phyloP scores from a whole-genome alignment of 2,329 filamentous ascomycete genomes.

The Colletotrichum sp. region DNA sequence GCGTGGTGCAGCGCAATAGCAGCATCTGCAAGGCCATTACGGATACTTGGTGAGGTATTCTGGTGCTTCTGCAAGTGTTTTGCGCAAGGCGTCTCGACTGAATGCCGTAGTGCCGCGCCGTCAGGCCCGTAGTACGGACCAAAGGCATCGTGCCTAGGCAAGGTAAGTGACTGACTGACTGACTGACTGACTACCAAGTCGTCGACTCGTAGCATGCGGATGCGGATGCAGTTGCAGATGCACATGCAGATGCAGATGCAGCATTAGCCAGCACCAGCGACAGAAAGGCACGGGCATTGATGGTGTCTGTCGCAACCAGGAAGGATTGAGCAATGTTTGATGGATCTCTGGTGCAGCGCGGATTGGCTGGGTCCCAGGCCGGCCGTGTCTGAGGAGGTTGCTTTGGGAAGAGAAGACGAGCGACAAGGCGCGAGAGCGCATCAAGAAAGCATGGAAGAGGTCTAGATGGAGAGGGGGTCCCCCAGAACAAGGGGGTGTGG shows the following conservation, averaged over 20 bases:
- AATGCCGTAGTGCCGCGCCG: neutral
- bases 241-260: neutral
- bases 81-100: neutral
- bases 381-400: constrained; percentile 24
- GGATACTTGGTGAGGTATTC: neutral
- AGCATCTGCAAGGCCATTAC: neutral
- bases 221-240: neutral
- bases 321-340: constrained; percentile 35
- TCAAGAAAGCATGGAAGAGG: neutral
- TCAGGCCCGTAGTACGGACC: neutral
- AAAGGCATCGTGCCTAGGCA: neutral
- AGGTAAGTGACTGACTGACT: neutral
- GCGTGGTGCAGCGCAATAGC: neutral
- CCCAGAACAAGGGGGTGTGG: neutral
- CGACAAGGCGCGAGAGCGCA: neutral
- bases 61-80: neutral
- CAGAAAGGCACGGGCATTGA: constrained; percentile 23
- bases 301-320: constrained; percentile 23
- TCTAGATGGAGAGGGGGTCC: neutral
- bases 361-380: constrained; percentile 28
- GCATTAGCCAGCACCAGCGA: neutral
- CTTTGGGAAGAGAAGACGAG: constrained; percentile 6
- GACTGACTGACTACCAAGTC: neutral
- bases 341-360: constrained; percentile 24
- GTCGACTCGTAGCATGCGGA: neutral